Conservation (phyloP, 441 rosid species). For the Erysimum cheiri region DNA sequence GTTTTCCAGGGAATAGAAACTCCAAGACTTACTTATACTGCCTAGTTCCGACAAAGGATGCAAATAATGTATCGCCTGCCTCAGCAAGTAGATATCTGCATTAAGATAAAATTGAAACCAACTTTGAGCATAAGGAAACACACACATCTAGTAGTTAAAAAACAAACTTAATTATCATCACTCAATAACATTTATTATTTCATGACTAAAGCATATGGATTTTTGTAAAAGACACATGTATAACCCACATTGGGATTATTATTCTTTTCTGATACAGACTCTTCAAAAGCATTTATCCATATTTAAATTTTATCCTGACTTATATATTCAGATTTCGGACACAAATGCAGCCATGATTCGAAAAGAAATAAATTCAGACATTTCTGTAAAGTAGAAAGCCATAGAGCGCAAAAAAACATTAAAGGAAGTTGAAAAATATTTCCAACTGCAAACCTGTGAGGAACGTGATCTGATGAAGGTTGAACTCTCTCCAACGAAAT, state of each 20-base stretch:
- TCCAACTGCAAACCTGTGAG: slow-evolving; percentile 65
- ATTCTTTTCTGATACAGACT: no score
- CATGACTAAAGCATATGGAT: background rate
- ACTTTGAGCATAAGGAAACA: slow-evolving; percentile 16
- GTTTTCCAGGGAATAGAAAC: slow-evolving; percentile 18
- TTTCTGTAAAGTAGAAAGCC: background rate
- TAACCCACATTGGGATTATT: no score
- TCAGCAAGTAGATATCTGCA: slow-evolving; percentile 89
- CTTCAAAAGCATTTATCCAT: background rate
- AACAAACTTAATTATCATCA: background rate
- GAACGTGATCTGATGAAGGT: slow-evolving; percentile 94
- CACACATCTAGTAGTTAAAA: background rate
- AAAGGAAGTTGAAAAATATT: background rate
- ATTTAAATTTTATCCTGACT: background rate
- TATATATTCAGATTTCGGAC: background rate
- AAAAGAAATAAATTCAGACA: background rate
- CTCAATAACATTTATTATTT: no score
- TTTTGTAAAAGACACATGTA: background rate
- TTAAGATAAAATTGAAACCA: slow-evolving; percentile 4
- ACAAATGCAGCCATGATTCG: slow-evolving; percentile 11
- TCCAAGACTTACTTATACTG: slow-evolving; percentile 80
- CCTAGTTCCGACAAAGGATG: slow-evolving; percentile 94
- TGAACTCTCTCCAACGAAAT: slow-evolving; percentile 91
- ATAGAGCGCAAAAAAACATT: background rate
- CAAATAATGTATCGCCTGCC: slow-evolving; percentile 95